Percentiles rank a stretch among this genome's conserved stretches.
Conservation (phyloP, 306 rosid genomes). For the Acmispon strigosus region DNA sequence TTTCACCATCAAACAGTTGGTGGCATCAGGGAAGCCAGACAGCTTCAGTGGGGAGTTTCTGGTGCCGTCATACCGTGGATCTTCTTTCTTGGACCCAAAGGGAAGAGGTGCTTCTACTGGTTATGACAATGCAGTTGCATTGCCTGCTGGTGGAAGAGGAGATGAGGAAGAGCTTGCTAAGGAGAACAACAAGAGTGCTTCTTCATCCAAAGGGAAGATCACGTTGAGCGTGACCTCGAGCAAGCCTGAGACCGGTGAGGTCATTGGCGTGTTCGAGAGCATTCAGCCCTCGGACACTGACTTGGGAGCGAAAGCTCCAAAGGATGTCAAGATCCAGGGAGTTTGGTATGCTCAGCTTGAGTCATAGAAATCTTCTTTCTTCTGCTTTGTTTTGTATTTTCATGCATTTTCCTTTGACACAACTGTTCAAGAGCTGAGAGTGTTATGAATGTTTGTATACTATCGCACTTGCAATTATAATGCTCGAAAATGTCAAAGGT, state of each 20-base stretch:
- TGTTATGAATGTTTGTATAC: slow-evolving; percentile 32
- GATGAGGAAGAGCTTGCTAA: slow-evolving; percentile 86
- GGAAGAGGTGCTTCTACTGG: slow-evolving; percentile 95
- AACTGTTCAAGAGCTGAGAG: slow-evolving; percentile 19
- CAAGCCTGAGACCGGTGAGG: slow-evolving; percentile 88
- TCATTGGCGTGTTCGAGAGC: slow-evolving; percentile 92
- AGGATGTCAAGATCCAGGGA: slow-evolving; percentile 93
- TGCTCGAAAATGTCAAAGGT: slow-evolving; percentile 14
- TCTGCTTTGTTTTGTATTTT: slow-evolving; percentile 28
- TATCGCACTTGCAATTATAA: slow-evolving; percentile 20
- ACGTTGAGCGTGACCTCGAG: slow-evolving; percentile 73
- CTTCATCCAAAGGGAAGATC: slow-evolving; percentile 79
- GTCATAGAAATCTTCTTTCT: slow-evolving; percentile 26
- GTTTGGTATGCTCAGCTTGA: slow-evolving; percentile 99
- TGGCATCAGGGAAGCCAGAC: slow-evolving; percentile 87
- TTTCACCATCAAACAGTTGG: slow-evolving; percentile 86
- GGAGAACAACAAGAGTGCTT: slow-evolving; percentile 66
- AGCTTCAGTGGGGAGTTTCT: slow-evolving; percentile 58
- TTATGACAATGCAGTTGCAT: slow-evolving; percentile 79
- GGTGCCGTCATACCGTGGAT: slow-evolving; percentile 90
- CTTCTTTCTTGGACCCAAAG: slow-evolving; percentile 98
- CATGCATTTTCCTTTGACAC: slow-evolving; percentile 27
- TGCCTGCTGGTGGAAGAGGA: slow-evolving; percentile 96
- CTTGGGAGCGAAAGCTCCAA: slow-evolving; percentile 90
- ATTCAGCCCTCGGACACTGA: slow-evolving; percentile 94